phyloP scores from a whole-genome alignment of 2,329 filamentous ascomycete species.

The Sporothrix phasma region DNA sequence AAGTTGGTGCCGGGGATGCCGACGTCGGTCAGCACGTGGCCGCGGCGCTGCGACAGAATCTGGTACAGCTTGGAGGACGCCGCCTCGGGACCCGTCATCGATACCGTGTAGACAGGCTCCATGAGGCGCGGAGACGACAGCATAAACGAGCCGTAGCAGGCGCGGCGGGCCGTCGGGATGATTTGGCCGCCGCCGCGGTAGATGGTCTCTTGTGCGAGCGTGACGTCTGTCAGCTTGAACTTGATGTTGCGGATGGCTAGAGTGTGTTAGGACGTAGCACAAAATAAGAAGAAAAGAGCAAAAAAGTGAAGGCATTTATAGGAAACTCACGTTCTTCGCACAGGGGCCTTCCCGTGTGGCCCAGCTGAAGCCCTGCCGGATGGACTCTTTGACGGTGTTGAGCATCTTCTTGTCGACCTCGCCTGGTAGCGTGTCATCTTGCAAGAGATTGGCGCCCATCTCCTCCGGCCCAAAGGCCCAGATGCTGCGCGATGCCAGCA shows the following conservation, averaged over 20 bases:
- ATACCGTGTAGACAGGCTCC: constrained; percentile 90
- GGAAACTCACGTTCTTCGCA: constrained; percentile 86
- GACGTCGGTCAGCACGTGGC: constrained; percentile 88
- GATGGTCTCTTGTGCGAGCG: constrained; percentile 80
- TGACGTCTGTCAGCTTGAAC: constrained; percentile 88
- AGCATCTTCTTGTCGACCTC: constrained; percentile 87
- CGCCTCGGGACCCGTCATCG: constrained; percentile 86
- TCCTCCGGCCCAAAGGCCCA: constrained; percentile 99
- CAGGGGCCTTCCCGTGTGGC: constrained; percentile 88
- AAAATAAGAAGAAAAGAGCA: constrained; percentile 17
- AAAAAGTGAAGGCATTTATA: constrained; percentile 8
- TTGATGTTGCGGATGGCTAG: constrained; percentile 92
- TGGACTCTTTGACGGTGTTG: constrained; percentile 77
- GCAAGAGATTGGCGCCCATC: constrained; percentile 85
- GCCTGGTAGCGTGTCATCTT: constrained; percentile 89
- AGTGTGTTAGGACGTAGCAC: constrained; percentile 14
- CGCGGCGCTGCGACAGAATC: constrained; percentile 74
- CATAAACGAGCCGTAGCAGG: constrained; percentile 91
- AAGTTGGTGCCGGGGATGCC: constrained; percentile 90
- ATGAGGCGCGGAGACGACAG: constrained; percentile 95
- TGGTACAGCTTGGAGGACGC: constrained; percentile 86
- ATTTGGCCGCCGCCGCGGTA: constrained; percentile 94
- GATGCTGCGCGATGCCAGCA: constrained; percentile 86
- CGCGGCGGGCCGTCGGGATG: constrained; percentile 85
- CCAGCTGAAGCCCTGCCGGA: constrained; percentile 95